Evolutionary conservation across 2,329 filamentous ascomycete genomes (phyloP).

Genomic region (Xylaria polymorpha): DNA sequence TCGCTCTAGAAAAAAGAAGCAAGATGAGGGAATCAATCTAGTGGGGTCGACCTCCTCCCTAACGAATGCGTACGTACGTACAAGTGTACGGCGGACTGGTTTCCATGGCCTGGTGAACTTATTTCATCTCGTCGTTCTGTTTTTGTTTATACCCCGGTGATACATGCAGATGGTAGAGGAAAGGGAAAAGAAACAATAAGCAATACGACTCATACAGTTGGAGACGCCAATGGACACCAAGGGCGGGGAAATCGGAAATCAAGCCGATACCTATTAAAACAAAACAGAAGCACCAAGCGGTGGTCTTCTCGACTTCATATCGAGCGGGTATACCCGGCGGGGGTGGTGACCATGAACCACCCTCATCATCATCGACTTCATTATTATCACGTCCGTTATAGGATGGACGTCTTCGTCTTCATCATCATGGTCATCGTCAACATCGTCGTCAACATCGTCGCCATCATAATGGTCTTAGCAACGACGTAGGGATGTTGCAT

Average conservation of each 20-base stretch:
- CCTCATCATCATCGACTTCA: conserved; percentile 1
- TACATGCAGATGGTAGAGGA: background rate
- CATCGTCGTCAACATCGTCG: background rate
- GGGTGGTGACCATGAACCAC: background rate
- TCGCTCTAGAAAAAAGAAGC: background rate
- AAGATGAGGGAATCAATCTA: background rate
- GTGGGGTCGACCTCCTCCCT: background rate
- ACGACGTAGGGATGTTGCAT: background rate
- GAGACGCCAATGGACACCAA: background rate
- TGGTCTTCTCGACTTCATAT: background rate
- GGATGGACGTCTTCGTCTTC: background rate
- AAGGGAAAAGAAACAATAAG: background rate
- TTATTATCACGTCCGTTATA: background rate
- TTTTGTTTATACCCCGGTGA: conserved; percentile 6
- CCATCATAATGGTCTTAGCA: background rate
- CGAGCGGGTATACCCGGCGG: background rate
- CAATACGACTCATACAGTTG: background rate
- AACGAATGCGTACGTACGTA: background rate
- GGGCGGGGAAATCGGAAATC: background rate
- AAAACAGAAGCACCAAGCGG: conserved; percentile 11
- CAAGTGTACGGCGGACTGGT: conserved; percentile 3
- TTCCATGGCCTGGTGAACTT: background rate
- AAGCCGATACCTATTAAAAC: conserved; percentile 5
- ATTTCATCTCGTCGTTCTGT: background rate
- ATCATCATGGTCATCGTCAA: background rate